phyloP scores from a whole-genome alignment of 2,329 filamentous ascomycete species.

The Madurella mycetomatis region DNA sequence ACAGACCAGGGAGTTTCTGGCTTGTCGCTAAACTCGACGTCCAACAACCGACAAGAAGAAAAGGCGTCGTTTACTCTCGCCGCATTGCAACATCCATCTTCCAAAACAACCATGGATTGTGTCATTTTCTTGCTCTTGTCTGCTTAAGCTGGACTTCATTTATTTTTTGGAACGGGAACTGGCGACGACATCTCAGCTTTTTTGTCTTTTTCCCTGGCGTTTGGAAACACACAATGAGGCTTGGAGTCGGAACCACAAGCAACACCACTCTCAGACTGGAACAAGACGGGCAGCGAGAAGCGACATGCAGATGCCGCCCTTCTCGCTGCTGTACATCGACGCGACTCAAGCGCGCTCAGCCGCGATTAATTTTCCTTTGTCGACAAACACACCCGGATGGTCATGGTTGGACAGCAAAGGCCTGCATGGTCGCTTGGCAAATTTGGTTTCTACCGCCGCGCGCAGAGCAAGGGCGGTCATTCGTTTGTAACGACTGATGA shows the following conservation, averaged over 20 bases:
- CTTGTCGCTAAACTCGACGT: constrained; percentile 19
- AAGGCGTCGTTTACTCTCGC: constrained; percentile 20
- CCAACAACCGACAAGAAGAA: constrained; percentile 17
- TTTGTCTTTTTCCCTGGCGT: constrained; percentile 20
- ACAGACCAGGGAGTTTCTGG: constrained; percentile 15
- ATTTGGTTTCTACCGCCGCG: constrained; percentile 13
- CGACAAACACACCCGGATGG: constrained; percentile 16
- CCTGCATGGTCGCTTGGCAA: constrained; percentile 24
- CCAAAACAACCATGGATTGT: constrained; percentile 22
- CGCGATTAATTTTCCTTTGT: constrained; percentile 21
- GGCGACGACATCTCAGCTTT: constrained; percentile 22
- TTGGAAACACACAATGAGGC: constrained; percentile 17
- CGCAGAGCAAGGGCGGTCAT: constrained; percentile 21
- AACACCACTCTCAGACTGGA: constrained; percentile 25
- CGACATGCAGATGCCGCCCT: background rate
- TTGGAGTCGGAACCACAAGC: constrained; percentile 14
- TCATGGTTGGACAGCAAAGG: constrained; percentile 20
- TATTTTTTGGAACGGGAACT: constrained; percentile 10
- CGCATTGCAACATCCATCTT: constrained; percentile 12
- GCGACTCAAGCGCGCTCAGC: constrained; percentile 20
- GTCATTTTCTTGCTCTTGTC: constrained; percentile 23
- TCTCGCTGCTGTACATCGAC: constrained; percentile 9
- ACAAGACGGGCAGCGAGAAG: constrained; percentile 10
- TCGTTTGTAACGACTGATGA: constrained; percentile 28
- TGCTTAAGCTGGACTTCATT: constrained; percentile 18